Evolutionary conservation across 345 rosid genomes (phyloP).

Genomic region (Citropsis articulata): DNA sequence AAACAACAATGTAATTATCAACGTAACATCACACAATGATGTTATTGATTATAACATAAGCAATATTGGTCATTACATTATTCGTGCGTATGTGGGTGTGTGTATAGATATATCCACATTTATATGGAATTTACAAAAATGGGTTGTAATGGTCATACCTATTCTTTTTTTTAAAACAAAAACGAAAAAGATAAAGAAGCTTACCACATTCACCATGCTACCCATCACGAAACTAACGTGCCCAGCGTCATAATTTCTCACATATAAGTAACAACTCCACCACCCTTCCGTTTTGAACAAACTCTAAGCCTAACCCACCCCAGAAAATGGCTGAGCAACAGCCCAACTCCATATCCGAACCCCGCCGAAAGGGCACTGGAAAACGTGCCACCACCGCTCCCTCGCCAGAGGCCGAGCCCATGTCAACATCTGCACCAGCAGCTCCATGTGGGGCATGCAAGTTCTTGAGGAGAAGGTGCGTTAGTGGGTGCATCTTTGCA

Average conservation of each 20-base stretch:
- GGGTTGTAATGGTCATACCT: neutral
- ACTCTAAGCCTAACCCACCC: slow-evolving; percentile 7
- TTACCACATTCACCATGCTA: slow-evolving; percentile 59
- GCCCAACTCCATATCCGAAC: slow-evolving; percentile 35
- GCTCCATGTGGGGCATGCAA: slow-evolving; percentile 97
- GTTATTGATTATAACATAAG: no score
- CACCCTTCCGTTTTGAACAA: slow-evolving; percentile 24
- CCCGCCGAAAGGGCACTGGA: slow-evolving; percentile 41
- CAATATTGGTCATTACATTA: no score
- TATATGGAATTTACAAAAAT: neutral
- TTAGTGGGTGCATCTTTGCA: slow-evolving; percentile 89
- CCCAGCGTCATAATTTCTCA: slow-evolving; percentile 25
- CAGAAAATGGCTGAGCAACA: slow-evolving; percentile 53
- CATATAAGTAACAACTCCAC: slow-evolving; percentile 42
- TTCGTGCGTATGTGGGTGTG: no score
- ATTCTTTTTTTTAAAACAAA: neutral
- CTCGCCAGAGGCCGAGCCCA: neutral
- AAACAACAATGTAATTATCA: no score
- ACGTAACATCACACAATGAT: no score
- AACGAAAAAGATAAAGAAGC: slow-evolving; percentile 26
- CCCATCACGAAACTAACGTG: slow-evolving; percentile 89
- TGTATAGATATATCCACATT: no score
- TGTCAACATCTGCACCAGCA: slow-evolving; percentile 20
- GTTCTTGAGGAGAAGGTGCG: slow-evolving; percentile 92
- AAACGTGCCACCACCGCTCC: slow-evolving; percentile 22